These are phyloP conservation scores for Carpinus fangiana DNA, from an alignment of 306 rosid species.

Conservation along the genomic window DNA sequence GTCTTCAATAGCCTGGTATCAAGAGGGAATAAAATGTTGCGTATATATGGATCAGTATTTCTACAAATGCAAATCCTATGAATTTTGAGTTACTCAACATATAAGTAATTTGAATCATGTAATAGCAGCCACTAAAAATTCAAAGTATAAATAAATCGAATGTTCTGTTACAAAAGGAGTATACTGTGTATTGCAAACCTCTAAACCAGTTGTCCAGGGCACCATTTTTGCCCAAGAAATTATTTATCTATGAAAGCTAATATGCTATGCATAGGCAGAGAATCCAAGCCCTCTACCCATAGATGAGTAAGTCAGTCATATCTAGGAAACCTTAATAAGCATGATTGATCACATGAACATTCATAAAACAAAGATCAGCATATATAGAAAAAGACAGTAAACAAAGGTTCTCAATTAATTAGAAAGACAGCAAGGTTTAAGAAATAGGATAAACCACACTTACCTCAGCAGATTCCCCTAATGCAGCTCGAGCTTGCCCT, in stretches of 20 bases:
- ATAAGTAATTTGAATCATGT: background rate
- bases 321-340: background rate
- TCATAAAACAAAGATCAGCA: background rate
- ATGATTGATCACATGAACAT: background rate
- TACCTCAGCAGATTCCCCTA: constrained; percentile 88
- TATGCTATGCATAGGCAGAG: background rate
- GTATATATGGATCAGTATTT: constrained; percentile 16
- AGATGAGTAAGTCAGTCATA: background rate
- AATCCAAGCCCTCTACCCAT: background rate
- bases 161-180: background rate
- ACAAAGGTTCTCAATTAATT: constrained; percentile 12
- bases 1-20: constrained; percentile 82
- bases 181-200: background rate
- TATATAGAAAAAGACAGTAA: constrained; percentile 8
- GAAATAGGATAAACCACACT: constrained; percentile 33
- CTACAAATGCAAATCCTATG: constrained; percentile 23
- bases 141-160: background rate
- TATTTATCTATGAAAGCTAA: background rate
- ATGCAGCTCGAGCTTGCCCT: constrained; percentile 99
- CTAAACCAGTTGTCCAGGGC: background rate
- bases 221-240: background rate
- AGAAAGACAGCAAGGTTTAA: constrained; percentile 6
- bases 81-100: constrained; percentile 9
- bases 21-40: constrained; percentile 22
- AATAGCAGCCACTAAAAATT: constrained; percentile 11